Conservation (phyloP, 2,329 filamentous ascomycete species). For the Claviceps spartinae region DNA sequence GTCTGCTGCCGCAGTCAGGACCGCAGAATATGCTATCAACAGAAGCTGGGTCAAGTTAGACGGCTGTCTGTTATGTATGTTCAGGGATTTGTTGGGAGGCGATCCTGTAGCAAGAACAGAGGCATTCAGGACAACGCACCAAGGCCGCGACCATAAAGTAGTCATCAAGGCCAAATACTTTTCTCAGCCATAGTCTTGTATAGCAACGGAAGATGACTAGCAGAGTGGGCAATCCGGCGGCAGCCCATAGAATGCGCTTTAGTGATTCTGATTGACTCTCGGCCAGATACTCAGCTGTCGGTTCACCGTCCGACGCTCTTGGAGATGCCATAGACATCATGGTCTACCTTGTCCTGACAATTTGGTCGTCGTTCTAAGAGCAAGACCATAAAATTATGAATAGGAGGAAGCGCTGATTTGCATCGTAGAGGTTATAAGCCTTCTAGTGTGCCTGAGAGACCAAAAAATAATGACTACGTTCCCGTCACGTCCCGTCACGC, state of each 20-base stretch:
- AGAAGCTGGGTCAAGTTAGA: background rate
- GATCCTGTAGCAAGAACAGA: background rate
- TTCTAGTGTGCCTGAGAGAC: background rate
- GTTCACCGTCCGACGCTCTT: background rate
- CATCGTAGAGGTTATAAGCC: background rate
- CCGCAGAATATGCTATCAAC: constrained; percentile 3
- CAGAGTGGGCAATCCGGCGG: background rate
- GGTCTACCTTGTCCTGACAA: background rate
- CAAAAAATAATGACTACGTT: background rate
- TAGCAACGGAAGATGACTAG: constrained; percentile 4
- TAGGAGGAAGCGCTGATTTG: background rate
- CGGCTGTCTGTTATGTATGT: background rate
- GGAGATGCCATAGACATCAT: too few species aligned
- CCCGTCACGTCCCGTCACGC: background rate
- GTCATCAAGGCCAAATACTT: constrained; percentile 4
- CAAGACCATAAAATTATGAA: too few species aligned
- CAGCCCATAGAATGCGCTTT: constrained; percentile 3
- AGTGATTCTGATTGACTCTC: constrained; percentile 2
- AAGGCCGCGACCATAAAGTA: constrained; percentile 6
- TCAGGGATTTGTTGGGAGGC: too few species aligned
- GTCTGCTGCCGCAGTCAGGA: constrained; percentile 4
- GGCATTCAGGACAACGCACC: background rate
- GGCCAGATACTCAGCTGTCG: background rate
- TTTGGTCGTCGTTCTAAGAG: background rate
- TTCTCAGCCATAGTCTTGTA: constrained; percentile 5